Evolutionary conservation across 2,329 filamentous ascomycete species (phyloP), one percentile per base, ranked within the genome.

Genomic region (Stemphylium vesicarium): DNA sequence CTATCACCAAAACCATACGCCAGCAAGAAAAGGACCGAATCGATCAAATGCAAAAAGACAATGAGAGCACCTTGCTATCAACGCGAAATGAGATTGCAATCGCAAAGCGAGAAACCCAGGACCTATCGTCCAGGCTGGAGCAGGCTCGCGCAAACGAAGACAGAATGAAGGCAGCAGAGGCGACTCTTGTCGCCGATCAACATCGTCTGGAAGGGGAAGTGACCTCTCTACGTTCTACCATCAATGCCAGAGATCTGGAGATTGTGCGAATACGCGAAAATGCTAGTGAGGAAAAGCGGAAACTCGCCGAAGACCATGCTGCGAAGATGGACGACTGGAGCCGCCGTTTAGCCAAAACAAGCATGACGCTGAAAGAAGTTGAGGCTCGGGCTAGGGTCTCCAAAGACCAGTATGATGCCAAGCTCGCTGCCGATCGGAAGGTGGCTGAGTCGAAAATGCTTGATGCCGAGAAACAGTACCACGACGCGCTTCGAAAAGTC

Each of bases 351-450:
- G 40, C 8, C 16, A 26, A 42, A 13, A 46, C 58, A 10, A 61
- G 63, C 10, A 32, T 20, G 11, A 59, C 55, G 8, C 44, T 62
- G 5, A 61, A 60, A 16, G 57, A 65, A n/a, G 41, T 53, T 1
- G 54, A 69, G 29, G 59, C 60, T 4, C 60, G 55, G 20, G 16
- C 45, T 11, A 51, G 43, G 12, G 53, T 56, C 3, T 40, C 54
- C n/a, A 50, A 65, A 26, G 44, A 46, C 16, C 53, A 63, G 20
- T 50, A 58, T n/a, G 37, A 48, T 7, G 44, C 47, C 8, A 62
- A 66, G 31, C 32, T 70, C 6, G 51, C 63, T 7, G 43, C 33
- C 5, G 62, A 68, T 36, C 46, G 56, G 33, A 53, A 63, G 29
- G 31, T 11, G 9, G 46, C 45, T 1, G 55, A 56, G 37, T 42